Evolutionary conservation across 1,284 basidiomycete species (phyloP), one percentile per base, ranked within the genome.

Genomic region (Tremellales sp.): DNA sequence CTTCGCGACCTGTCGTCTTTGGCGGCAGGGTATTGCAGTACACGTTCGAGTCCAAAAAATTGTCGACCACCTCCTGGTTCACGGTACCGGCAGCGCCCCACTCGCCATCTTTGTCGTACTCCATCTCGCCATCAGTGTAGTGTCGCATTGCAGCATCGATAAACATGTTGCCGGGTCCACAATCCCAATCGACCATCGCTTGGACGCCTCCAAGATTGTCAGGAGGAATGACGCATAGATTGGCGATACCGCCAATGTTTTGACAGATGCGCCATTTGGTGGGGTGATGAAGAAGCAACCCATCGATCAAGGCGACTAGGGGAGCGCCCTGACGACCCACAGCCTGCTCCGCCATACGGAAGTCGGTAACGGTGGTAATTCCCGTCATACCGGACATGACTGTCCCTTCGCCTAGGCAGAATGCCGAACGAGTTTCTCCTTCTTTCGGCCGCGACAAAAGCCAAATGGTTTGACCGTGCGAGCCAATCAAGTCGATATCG

Each of bases 221-320:
- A 2, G 49, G 45, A 3, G 40, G 40, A n/a, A 51, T 35, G 29
- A 54, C 42, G 3, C 40, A 29, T n/a, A 46, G 43, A 21, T 54
- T 54, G 14, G 39, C 52, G 19, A 56, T 53, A 1, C 50, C 57
- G 16, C 57, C 57, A 25, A 59, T 56, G 45, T 54, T 54, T 37
- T 54, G 48, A 36, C 36, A 41, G 35, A 48, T 43, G 14, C 44
- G 43, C 27, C 43, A 28, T 27, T 40, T 34, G 3, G 41, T 45
- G 4, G 33, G 33, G 31, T 50, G 43, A 22, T 41, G 50, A 27
- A 54, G 34, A 7, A 52, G 38, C 8, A 42, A 35, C 3, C 41
- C 48, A 24, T 54, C 52, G 21, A 54, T 40, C 14, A 54, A 43
- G 16, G 38, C 52, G 3, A 41, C 35, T 12, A 54, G 44, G 13